phyloP scores from a whole-genome alignment of 805 yeast species.

The Saturnispora ahearnii region DNA sequence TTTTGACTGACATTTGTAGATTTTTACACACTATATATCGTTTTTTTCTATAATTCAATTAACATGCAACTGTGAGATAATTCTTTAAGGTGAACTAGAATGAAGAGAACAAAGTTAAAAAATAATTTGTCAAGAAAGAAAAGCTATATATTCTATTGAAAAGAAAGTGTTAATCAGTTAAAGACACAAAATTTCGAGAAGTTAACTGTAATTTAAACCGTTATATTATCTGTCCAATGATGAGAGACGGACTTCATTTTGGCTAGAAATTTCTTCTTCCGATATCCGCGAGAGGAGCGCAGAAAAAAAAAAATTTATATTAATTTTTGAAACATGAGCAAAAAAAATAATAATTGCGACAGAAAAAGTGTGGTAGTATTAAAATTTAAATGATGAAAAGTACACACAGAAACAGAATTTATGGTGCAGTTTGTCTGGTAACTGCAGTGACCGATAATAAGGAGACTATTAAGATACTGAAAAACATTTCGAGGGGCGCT shows the following conservation, averaged over 20 bases:
- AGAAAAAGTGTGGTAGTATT: background rate
- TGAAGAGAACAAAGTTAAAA: too few species aligned
- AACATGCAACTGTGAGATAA: too few species aligned
- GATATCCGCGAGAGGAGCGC: conserved; percentile 1
- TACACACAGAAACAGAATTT: too few species aligned
- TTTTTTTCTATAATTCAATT: background rate
- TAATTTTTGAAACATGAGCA: background rate
- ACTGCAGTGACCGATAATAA: too few species aligned
- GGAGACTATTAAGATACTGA: too few species aligned
- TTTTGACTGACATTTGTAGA: background rate
- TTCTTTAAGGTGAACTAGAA: too few species aligned
- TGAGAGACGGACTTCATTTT: background rate
- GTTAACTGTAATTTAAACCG: background rate
- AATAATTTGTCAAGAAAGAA: too few species aligned
- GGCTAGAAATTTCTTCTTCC: background rate
- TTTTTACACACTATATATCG: background rate
- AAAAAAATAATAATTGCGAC: background rate
- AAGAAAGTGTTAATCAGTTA: too few species aligned
- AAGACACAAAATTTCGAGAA: background rate
- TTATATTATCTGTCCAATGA: background rate
- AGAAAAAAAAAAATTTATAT: background rate
- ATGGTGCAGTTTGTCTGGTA: too few species aligned
- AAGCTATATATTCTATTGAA: too few species aligned
- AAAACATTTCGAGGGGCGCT: too few species aligned
- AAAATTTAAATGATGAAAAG: background rate